Evolutionary conservation across 1,139 yeast species (phyloP).

Genomic region (Geotrichum citri-aurantii): DNA sequence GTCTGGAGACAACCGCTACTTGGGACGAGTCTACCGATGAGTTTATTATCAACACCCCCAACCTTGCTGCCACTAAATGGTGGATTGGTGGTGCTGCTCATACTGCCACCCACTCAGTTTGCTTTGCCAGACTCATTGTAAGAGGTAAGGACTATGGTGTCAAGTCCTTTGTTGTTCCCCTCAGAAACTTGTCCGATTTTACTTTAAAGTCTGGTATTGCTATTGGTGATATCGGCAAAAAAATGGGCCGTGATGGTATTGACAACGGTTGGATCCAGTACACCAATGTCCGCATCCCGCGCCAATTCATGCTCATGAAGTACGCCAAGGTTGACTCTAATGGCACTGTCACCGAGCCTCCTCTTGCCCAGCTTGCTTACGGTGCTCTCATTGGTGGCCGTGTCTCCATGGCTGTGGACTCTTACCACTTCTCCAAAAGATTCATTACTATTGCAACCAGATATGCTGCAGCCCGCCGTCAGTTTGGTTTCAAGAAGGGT

Average conservation of each 20-base stretch:
- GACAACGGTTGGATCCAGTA: slow-evolving; percentile 96
- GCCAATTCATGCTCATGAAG: slow-evolving; percentile 72
- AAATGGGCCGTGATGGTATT: slow-evolving; percentile 72
- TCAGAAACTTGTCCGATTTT: slow-evolving; percentile 62
- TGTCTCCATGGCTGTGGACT: slow-evolving; percentile 79
- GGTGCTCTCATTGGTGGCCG: slow-evolving; percentile 82
- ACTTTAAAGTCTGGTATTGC: slow-evolving; percentile 69
- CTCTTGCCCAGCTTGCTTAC: slow-evolving; percentile 78
- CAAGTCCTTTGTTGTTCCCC: slow-evolving; percentile 83
- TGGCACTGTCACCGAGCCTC: slow-evolving; percentile 58
- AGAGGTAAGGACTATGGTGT: slow-evolving; percentile 81
- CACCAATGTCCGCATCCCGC: slow-evolving; percentile 70
- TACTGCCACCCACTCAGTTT: slow-evolving; percentile 78
- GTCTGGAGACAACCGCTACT: slow-evolving; percentile 80
- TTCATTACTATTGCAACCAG: slow-evolving; percentile 76
- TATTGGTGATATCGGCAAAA: slow-evolving; percentile 85
- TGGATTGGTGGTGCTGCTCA: slow-evolving; percentile 98
- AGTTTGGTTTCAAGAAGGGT: slow-evolving; percentile 50
- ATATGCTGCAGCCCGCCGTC: slow-evolving; percentile 82
- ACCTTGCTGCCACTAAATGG: slow-evolving; percentile 89
- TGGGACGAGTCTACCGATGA: slow-evolving; percentile 59
- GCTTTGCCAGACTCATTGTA: slow-evolving; percentile 73
- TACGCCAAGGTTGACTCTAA: slow-evolving; percentile 63
- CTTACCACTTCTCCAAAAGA: slow-evolving; percentile 70
- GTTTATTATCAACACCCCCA: slow-evolving; percentile 75